A percentile compares a stretch with the other conserved stretches of the same genome.
Evolutionary conservation across 2,329 filamentous ascomycete species (phyloP).

Genomic region (Xylariaceae sp.): DNA sequence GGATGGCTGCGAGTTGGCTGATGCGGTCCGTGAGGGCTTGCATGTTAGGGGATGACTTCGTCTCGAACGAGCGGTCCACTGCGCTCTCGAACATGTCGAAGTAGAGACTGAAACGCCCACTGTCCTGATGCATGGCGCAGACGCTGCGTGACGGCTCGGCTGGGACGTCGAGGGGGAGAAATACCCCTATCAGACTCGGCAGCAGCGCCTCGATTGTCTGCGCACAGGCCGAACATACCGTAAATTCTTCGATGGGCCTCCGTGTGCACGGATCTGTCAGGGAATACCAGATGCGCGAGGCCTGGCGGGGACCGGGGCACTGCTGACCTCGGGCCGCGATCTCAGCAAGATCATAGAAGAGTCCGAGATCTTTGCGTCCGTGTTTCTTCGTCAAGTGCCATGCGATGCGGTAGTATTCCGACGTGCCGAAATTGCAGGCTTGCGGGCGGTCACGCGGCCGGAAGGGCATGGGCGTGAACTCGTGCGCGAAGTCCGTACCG

Average conservation of each 20-base stretch:
- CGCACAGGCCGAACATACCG: constrained; percentile 69
- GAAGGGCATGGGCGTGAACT: constrained; percentile 58
- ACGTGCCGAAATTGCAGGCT: constrained; percentile 71
- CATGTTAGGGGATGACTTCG: constrained; percentile 48
- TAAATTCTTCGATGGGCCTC: constrained; percentile 63
- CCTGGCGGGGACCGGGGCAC: constrained; percentile 54
- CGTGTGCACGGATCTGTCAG: constrained; percentile 63
- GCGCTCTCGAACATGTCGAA: constrained; percentile 57
- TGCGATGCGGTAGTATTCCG: constrained; percentile 76
- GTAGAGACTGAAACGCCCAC: constrained; percentile 51
- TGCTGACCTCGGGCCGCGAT: constrained; percentile 51
- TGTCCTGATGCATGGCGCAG: constrained; percentile 62
- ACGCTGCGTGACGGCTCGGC: constrained; percentile 45
- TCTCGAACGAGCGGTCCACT: constrained; percentile 46
- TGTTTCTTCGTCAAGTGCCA: constrained; percentile 76
- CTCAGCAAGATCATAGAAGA: constrained; percentile 65
- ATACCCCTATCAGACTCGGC: constrained; percentile 64
- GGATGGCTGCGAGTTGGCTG: constrained; percentile 49
- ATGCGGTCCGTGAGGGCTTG: constrained; percentile 60
- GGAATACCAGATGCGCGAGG: constrained; percentile 66
- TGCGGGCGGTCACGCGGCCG: constrained; percentile 54
- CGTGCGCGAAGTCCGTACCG: constrained; percentile 59
- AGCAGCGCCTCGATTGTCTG: constrained; percentile 67
- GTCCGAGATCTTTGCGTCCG: constrained; percentile 56
- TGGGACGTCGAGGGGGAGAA: constrained; percentile 48